Evolutionary conservation across 805 yeast species (phyloP).

Genomic region (Myxozyma lipomycoides): DNA sequence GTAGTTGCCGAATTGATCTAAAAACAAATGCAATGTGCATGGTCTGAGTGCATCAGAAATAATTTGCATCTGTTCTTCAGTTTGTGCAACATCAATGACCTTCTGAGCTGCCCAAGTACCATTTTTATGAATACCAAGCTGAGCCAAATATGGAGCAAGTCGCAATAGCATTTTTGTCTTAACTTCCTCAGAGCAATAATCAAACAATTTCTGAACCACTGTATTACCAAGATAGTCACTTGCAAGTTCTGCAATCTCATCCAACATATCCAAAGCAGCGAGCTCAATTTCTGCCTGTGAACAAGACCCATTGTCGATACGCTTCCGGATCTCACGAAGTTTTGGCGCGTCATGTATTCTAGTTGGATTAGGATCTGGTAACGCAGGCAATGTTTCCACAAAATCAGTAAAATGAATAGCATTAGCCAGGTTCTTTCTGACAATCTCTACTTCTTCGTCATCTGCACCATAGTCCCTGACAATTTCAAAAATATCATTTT

Average conservation of each 20-base stretch:
- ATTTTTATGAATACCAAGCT: slow-evolving; percentile 91
- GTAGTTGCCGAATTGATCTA: slow-evolving; percentile 96
- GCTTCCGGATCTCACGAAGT: slow-evolving; percentile 78
- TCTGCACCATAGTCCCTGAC: slow-evolving; percentile 38
- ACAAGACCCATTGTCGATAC: slow-evolving; percentile 53
- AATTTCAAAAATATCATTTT: slow-evolving; percentile 34
- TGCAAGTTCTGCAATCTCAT: slow-evolving; percentile 84
- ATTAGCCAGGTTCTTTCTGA: slow-evolving; percentile 32
- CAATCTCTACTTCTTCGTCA: slow-evolving; percentile 32
- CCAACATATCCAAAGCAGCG: slow-evolving; percentile 74
- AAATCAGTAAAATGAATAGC: slow-evolving; percentile 33
- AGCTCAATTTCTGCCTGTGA: slow-evolving; percentile 69
- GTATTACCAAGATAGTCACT: slow-evolving; percentile 95
- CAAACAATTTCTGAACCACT: slow-evolving; percentile 85
- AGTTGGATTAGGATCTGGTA: slow-evolving; percentile 65
- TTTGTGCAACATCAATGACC: slow-evolving; percentile 70
- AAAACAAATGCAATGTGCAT: slow-evolving; percentile 76
- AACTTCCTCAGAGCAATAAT: slow-evolving; percentile 61
- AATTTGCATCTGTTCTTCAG: slow-evolving; percentile 57
- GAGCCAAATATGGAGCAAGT: slow-evolving; percentile 75
- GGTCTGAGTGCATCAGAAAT: slow-evolving; percentile 72
- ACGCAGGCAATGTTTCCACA: slow-evolving; percentile 44
- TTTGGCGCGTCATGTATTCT: slow-evolving; percentile 85
- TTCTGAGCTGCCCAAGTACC: slow-evolving; percentile 99
- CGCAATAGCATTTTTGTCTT: slow-evolving; percentile 77